Conservation (phyloP, 1,284 basidiomycete genomes). For the Phenoliferia sp. region DNA sequence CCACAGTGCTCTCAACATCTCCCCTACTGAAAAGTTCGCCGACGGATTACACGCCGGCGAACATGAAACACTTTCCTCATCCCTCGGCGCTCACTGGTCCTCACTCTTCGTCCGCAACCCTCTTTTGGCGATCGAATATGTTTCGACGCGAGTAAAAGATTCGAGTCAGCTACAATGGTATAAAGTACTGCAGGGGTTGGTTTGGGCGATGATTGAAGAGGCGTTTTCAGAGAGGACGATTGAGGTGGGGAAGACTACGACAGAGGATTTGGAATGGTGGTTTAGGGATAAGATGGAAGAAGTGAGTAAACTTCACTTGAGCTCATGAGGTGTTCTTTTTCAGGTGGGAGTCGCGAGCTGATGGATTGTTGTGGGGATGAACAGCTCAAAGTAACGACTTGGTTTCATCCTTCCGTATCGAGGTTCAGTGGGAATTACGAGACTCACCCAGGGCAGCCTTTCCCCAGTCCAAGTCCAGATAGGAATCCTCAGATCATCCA, state of each 20-base stretch:
- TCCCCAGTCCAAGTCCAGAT: not conserved
- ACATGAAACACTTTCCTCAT: not conserved
- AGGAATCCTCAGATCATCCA: not conserved
- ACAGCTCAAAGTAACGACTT: not conserved
- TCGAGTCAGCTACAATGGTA: not conserved
- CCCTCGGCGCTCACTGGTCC: not conserved
- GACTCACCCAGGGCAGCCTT: not conserved
- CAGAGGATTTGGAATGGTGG: not conserved
- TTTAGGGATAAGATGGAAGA: not conserved
- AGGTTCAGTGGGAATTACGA: not conserved
- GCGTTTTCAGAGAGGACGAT: not conserved
- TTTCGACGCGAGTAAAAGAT: not conserved
- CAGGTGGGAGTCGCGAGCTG: not conserved
- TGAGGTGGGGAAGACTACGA: not conserved
- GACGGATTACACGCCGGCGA: not conserved
- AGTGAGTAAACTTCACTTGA: not conserved
- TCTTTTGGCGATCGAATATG: not conserved
- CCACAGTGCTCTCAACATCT: not conserved
- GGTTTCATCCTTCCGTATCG: not conserved
- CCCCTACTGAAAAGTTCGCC: not conserved
- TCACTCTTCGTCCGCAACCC: not conserved
- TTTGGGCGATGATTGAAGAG: not conserved
- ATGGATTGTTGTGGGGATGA: not conserved
- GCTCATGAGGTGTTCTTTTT: no score
- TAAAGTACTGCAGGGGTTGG: not conserved